These are phyloP conservation scores for Coelastrella sp. DNA, from an alignment of 139 green algal genomes.

Conservation along the genomic window DNA sequence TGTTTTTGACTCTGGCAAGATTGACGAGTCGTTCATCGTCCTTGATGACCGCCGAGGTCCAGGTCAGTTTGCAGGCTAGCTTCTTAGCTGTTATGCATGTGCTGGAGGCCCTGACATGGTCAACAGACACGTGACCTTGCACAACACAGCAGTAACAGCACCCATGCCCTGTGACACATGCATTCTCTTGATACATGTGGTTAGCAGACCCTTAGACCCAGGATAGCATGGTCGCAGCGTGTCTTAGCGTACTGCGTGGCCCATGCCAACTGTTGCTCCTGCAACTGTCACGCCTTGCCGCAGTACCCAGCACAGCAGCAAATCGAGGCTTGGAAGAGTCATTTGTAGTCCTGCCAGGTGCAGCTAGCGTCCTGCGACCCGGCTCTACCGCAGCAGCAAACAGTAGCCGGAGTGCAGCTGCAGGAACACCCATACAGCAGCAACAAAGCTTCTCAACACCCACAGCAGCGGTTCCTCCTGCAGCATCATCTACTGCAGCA, in stretches of 20 bases:
- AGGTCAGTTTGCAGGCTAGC: neutral
- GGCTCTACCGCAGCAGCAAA: constrained; percentile 39
- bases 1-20: constrained; percentile 51
- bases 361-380: constrained; percentile 26
- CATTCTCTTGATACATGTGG: too few species aligned
- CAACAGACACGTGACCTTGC: too few species aligned
- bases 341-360: constrained; percentile 72
- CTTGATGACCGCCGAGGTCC: constrained; percentile 60
- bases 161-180: too few species aligned
- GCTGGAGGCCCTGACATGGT: too few species aligned
- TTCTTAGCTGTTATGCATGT: too few species aligned
- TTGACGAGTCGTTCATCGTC: constrained; percentile 84
- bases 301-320: neutral
- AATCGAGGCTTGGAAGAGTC: constrained; percentile 77
- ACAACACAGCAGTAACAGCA: too few species aligned
- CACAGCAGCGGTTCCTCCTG: constrained; percentile 20
- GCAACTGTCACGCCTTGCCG: neutral
- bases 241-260: too few species aligned
- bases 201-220: too few species aligned
- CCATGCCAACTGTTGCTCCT: too few species aligned
- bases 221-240: too few species aligned
- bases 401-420: neutral
- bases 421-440: neutral
- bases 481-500: constrained; percentile 6
- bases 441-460: constrained; percentile 34